These are phyloP conservation scores for Diaporthe sp. DNA, from an alignment of 2,329 filamentous ascomycete genomes.

Conservation along the genomic window DNA sequence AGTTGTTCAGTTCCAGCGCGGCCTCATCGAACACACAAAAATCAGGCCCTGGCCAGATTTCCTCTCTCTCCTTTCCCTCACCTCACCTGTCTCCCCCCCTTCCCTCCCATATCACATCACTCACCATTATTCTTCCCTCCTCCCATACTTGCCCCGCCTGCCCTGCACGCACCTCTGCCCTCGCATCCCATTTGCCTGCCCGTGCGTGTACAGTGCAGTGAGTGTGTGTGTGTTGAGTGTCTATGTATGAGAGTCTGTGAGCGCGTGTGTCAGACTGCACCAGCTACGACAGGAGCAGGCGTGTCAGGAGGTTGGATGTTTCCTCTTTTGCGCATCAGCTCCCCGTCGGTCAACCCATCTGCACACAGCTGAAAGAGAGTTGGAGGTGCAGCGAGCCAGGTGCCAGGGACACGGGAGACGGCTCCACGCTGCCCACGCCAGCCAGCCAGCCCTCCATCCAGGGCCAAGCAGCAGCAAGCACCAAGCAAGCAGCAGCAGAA, in stretches of 20 bases:
- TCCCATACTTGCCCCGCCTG: background rate
- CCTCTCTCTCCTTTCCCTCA: conserved; percentile 21
- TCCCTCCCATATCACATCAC: too few relatives aligned
- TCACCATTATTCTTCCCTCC: background rate
- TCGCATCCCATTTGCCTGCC: conserved; percentile 13
- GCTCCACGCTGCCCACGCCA: conserved; percentile 27
- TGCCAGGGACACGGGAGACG: conserved; percentile 28
- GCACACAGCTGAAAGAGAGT: conserved; percentile 27
- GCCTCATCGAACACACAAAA: conserved; percentile 33
- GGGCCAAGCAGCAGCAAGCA: background rate
- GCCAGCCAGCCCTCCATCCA: conserved; percentile 16
- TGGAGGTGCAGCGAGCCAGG: conserved; percentile 32
- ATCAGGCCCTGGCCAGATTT: conserved; percentile 26
- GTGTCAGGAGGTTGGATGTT: conserved; percentile 28
- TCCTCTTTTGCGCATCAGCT: conserved; percentile 31
- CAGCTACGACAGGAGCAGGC: background rate
- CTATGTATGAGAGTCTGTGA: background rate
- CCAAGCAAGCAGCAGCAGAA: background rate
- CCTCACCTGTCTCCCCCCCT: conserved; percentile 1
- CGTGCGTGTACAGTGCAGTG: conserved; percentile 13
- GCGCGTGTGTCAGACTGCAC: conserved; percentile 8
- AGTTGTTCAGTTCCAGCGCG: conserved; percentile 31
- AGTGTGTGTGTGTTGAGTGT: background rate
- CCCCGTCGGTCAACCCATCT: conserved; percentile 29
- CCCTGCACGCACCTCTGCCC: conserved; percentile 14